A percentile compares a stretch with the other conserved stretches of the same genome.
These are phyloP conservation scores for Pyrenula aspistea DNA, from an alignment of 495 filamentous ascomycete species.

Conservation along the genomic window DNA sequence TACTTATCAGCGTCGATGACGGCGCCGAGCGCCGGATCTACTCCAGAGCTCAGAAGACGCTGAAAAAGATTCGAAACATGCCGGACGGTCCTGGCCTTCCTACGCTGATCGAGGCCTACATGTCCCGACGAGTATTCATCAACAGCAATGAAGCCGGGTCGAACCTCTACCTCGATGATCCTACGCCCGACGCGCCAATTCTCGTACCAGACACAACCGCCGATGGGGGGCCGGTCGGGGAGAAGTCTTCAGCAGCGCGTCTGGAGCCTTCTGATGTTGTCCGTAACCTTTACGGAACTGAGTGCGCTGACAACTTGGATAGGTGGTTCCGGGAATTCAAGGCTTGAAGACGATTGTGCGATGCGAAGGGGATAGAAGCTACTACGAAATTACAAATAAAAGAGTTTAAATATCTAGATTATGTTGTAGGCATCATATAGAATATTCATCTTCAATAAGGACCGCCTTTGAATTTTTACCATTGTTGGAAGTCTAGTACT, in stretches of 20 bases:
- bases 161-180: conserved; percentile 1
- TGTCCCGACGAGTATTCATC: conserved; percentile 1
- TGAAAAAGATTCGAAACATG: conserved; percentile 1
- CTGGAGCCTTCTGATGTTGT: conserved; percentile 2
- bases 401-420: no score
- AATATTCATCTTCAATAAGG: no score
- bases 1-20: conserved; percentile 3
- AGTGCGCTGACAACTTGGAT: background rate
- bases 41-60: background rate
- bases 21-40: conserved; percentile 2
- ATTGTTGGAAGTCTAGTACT: no score
- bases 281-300: background rate
- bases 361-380: no score
- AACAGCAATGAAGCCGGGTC: conserved; percentile 1
- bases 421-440: no score
- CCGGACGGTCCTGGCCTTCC: background rate
- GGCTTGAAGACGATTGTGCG: no score
- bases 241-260: background rate
- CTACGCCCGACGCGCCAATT: background rate
- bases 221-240: background rate
- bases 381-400: no score
- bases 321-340: background rate
- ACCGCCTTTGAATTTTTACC: no score
- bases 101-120: conserved; percentile 1
- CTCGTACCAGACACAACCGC: background rate